phyloP scores from a whole-genome alignment of 108 stramenopile genomes.

The Nannochloropsis salina region DNA sequence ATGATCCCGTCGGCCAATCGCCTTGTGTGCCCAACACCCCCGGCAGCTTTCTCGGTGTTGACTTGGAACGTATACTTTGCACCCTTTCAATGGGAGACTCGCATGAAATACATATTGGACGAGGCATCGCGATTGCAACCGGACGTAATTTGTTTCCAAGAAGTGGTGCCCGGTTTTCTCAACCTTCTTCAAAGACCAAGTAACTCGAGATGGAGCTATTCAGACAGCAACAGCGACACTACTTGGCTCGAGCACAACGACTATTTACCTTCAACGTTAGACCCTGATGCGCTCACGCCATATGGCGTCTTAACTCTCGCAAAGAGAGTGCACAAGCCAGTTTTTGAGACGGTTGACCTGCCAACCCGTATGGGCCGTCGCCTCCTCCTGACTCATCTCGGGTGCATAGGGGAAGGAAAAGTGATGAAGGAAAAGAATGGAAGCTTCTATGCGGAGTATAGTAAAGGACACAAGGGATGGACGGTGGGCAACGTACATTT shows the following conservation, averaged over 20 bases:
- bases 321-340: not conserved
- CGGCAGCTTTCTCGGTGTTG: not conserved
- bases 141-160: not conserved
- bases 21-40: not conserved
- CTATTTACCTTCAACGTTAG: not conserved
- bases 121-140: not conserved
- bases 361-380: not conserved
- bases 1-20: no score
- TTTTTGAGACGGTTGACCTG: not conserved
- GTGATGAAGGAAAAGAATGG: not conserved
- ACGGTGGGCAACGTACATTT: not conserved
- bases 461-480: not conserved
- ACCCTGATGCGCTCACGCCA: not conserved
- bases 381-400: slow-evolving; percentile 10
- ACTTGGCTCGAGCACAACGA: not conserved
- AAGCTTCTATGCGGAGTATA: not conserved
- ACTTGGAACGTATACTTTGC: slow-evolving; percentile 6
- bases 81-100: not conserved
- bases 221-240: not conserved
- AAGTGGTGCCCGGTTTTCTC: not conserved
- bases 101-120: not conserved
- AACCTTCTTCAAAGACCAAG: not conserved
- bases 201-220: not conserved
- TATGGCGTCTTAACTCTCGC: not conserved
- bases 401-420: not conserved